Percentiles rank a stretch among this genome's conserved stretches.
Evolutionary conservation across 169 alveolate genomes (phyloP).

Genomic region (Plasmodium adleri): DNA sequence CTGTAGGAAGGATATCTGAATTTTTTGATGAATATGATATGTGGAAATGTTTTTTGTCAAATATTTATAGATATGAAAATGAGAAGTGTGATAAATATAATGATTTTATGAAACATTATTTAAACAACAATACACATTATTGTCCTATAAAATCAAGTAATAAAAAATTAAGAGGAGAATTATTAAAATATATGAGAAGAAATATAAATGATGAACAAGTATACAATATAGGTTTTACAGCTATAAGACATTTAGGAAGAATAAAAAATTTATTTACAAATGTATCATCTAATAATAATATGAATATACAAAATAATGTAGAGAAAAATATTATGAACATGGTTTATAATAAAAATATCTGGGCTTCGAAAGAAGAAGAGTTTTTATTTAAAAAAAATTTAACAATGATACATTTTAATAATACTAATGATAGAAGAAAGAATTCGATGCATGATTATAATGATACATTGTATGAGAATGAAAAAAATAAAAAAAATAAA

Average conservation of each 20-base stretch:
- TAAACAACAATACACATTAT: slow-evolving; percentile 31
- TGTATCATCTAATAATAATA: not conserved
- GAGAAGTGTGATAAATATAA: slow-evolving; percentile 56
- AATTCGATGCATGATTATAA: not conserved
- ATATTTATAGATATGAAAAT: slow-evolving; percentile 51
- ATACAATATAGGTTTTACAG: slow-evolving; percentile 57
- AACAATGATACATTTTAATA: not conserved
- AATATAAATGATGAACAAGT: slow-evolving; percentile 24
- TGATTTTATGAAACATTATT: slow-evolving; percentile 21
- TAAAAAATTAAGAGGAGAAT: slow-evolving; percentile 47
- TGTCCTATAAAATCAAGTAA: slow-evolving; percentile 64
- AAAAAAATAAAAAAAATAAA: slow-evolving; percentile 7
- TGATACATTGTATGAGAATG: slow-evolving; percentile 1
- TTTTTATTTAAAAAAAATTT: slow-evolving; percentile 29
- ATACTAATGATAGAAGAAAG: not conserved
- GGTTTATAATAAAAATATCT: not conserved
- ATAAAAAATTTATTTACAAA: slow-evolving; percentile 7
- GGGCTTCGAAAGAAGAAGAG: slow-evolving; percentile 33
- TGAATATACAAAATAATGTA: not conserved
- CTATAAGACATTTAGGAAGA: slow-evolving; percentile 51
- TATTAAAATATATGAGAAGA: slow-evolving; percentile 26
- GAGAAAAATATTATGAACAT: not conserved
- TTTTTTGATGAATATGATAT: slow-evolving; percentile 46
- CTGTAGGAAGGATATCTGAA: slow-evolving; percentile 20
- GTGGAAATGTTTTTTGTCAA: slow-evolving; percentile 63